Base-by-base conservation (phyloP, 2,329 filamentous ascomycete species). In the Parastagonospora avenae region DNA sequence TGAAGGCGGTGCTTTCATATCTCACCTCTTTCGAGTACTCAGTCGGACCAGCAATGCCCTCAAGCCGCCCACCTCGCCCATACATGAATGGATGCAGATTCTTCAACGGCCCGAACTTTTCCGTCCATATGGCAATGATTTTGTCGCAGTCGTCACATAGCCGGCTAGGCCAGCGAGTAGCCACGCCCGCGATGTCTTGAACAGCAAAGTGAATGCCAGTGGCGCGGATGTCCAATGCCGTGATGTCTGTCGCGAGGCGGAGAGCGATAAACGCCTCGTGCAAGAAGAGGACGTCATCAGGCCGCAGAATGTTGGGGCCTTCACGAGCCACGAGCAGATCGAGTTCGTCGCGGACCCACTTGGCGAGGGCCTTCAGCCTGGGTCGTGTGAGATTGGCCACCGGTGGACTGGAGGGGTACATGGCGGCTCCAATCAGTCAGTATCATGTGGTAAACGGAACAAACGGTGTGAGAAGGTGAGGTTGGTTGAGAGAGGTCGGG, bases 301-400 rank as follows among this genome's bases (percentile, higher is more conserved):
- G 69, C 11, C 67, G 64, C 28, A 80, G 63, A 4, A 65, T 62
- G 33, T 79, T 68, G 0, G 76, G 74, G 2, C 79, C 79, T 33
- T 79, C 72, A 14, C 73, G 75, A 5, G 79, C 77, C 40, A 80
- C 71, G 36, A 73, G 61, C 3, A 74, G 68, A 45, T 81, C 79
- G 12, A 81, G 74, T 4, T 74, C 72, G 58, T 80, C 77, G 31
- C 79, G 76, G 43, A 81, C 79, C 76, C 78, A 79, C 29, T 62
- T 64, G 2, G 75, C 64, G 37, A 74, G 62, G 15, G 67, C 49
- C 32, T 66, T 73, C 38, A 80, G 71, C 16, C 65, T 61, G 5
- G 54, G 12, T 15, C 63, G 64, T 9, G 67, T 65, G 42, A 72
- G 56, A 16, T 67, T 54, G 5, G 32, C 44, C 7, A 35, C 31